Evolutionary conservation across 306 rosid species (phyloP), one percentile per base, ranked within the genome.

Genomic region (Rosa multiflora): DNA sequence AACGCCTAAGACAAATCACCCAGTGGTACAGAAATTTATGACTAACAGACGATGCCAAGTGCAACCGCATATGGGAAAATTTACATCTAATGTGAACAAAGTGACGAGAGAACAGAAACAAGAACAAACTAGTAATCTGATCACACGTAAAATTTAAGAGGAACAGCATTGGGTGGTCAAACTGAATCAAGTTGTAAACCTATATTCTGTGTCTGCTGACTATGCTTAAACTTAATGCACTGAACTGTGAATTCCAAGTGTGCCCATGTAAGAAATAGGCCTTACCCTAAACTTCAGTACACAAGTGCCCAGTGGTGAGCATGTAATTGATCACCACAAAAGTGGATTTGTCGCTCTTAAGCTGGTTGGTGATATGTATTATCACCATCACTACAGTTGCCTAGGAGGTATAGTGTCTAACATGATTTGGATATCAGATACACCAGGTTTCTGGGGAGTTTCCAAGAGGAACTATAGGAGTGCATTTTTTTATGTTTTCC

Each of bases 51-150:
- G 56, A 61, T 21, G 78, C 48, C 78, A 74, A 7, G 52, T 55
- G 77, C 68, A 7, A 40, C 17, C 55, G 1, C 15, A 14, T 46
- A 15, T 62, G 13, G 46, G 59, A 10, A 44, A 13, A 46, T 46
- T 42, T 46, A 11, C 72, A 76, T 44, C 39, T 44, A 62, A 58
- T 75, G 70, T 17, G 29, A 75, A 75, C 58, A 59, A 75, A 76
- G n/a, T 29, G 71, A 29, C 10, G 29, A 44, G 46, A 17, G 62
- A 73, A 48, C 39, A 39, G 7, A 23, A 26, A 39, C 39, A 40
- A 40, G 14, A 43, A 74, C 68, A 56, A 56, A 35, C 67, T 42
- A 40, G 53, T 74, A 8, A 29, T 58, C 23, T 17, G 58, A 51
- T 26, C 14, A 47, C 10, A 51, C 39, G 7, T 15, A 73, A 4